Base-by-base conservation (phyloP, 2,329 filamentous ascomycete genomes). In the Orbilia oligospora region DNA sequence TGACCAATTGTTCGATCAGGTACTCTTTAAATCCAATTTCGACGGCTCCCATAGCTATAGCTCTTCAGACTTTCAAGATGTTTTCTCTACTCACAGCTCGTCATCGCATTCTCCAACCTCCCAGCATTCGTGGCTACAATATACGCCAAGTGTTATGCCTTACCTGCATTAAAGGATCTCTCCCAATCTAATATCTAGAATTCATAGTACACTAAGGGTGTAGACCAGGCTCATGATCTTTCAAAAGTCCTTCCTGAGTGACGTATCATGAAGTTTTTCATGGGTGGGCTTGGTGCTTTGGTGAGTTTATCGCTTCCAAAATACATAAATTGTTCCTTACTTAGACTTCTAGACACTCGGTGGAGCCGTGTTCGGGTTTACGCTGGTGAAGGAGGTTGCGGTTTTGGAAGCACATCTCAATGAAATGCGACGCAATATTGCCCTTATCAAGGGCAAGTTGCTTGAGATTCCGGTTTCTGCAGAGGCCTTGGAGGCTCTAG, bases 281-380 rank as follows among this genome's bases (percentile, higher is more conserved):
- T 48, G 12, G 41, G 41, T 49, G 22, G 61, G n/a, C 16, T 65
- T 49, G 22, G 41, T 27, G 24, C 27, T 48, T 48, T 49, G 12
- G 61, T 65, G 46, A 65, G 61, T 65, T 65, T 33, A 49, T 65
- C 12, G 8, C 41, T 65, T 65, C n/a, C 16, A 24, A 49, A 22
- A 65, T 18, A 18, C 20, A 64, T 48, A 6, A 30, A 18, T 20
- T 64, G 44, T 44, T 64, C 27, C 58, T 64, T 44, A 64, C 38
- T 64, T 46, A 64, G 48, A 30, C 9, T 64, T 48, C 36, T 46
- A 64, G 58, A 30, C 48, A 18, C 1, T 64, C 24, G 36, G 58
- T 48, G n/a, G 48, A 48, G 24, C 38, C 9, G n/a, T 14, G 22
- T 30, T 64, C 36, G 36, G 48, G 14, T 46, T 46, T 64, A 64